Base-by-base conservation (phyloP, 257 asterid species). In the Solanum virginianum region DNA sequence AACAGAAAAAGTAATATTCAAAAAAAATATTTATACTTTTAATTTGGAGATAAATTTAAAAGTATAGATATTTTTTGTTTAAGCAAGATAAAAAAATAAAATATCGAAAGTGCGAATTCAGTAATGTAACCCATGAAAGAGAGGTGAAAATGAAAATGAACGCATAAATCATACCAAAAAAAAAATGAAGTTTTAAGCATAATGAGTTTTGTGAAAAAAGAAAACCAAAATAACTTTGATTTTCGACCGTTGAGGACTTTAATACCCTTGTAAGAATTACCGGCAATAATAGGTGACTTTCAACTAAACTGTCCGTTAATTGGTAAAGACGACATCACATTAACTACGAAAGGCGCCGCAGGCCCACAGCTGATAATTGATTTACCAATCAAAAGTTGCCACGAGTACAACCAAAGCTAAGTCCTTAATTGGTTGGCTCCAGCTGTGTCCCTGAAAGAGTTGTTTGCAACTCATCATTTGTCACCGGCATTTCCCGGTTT, bases 401-500 rank as follows among this genome's bases (percentile, higher is more conserved):
- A 72, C 57, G 86, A 2, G 1, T 53, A 26, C 6, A 75, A 45
- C 13, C 41, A 14, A 22, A 13, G 18, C 43, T 47, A 16, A 26
- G 10, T 6, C 49, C 17, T 10, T 5, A 16, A 26, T 24, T 75
- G 43, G 82, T 79, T 79, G 82, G 82, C 82, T 53, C 82, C 82
- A 79, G 82, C 82, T 79, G 82, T 53, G 65, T 53, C 26, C 17
- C 24, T 79, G 5, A 18, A 39, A 53, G 65, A 79, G 82, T 26
- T 79, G 82, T 79, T 49, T 41, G 80, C 32, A 43, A 53, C 26
- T 51, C 20, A 77, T 77, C 5, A 53, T 53, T 49, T 22, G 16
- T 16, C 82, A 79, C 82, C 88, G 88, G 88, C 55, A 22, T 55
- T 80, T 36, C 80, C 90, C 87, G 89, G 89, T 82, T 47, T 41